Conservation (phyloP, 768 basidiomycete species). For the Grammothele lineata region DNA sequence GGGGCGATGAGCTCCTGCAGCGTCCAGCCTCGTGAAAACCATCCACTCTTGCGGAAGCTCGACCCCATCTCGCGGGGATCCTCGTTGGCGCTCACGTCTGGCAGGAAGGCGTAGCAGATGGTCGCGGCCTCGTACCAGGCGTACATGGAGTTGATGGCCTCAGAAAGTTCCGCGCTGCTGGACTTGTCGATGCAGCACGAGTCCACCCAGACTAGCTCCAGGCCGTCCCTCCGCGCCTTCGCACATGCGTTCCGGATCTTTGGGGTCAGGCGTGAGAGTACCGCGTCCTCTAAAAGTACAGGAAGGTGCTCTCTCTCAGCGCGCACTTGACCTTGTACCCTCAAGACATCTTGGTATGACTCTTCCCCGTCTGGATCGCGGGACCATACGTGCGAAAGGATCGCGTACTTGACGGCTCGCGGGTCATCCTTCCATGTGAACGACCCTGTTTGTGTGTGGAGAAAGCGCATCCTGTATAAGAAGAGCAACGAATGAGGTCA, state of each 20-base stretch:
- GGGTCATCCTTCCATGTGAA: conserved; percentile 5
- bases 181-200: conserved; percentile 9
- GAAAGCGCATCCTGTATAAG: no score
- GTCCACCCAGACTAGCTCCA: conserved; percentile 7
- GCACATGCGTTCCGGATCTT: conserved; percentile 7
- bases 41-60: conserved; percentile 2
- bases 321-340: not conserved
- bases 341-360: conserved; percentile 1
- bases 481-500: no score
- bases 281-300: no score
- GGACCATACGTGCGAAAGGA: conserved; percentile 11
- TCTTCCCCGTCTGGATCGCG: conserved; percentile 1
- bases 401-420: conserved; percentile 1
- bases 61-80: not conserved
- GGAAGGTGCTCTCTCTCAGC: not conserved
- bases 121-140: conserved; percentile 6
- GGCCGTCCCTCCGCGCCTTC: not conserved
- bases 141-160: conserved; percentile 13
- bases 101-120: conserved; percentile 8
- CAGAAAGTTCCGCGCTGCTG: conserved; percentile 11
- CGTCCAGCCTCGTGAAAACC: conserved; percentile 12
- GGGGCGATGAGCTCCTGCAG: conserved; percentile 13
- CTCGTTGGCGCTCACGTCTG: conserved; percentile 5
- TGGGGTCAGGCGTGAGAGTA: not conserved
- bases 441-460: conserved; percentile 5